Evolutionary conservation across 2,329 filamentous ascomycete genomes (phyloP).

Genomic region (Lachnellula arida): DNA sequence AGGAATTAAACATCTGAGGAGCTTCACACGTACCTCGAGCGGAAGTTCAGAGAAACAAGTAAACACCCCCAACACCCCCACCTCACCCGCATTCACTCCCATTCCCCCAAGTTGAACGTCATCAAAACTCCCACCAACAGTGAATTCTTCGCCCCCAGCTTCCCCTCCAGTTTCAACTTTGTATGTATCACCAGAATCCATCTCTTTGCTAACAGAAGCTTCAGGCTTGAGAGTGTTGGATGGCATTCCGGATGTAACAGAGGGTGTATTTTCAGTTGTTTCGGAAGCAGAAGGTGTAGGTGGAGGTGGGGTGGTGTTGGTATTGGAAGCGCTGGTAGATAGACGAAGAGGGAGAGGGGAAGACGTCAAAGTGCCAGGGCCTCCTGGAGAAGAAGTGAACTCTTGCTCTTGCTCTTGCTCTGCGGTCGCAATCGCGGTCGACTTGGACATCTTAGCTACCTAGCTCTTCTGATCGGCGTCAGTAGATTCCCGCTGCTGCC

Average conservation of each 20-base stretch:
- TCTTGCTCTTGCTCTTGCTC: not conserved
- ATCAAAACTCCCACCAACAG: not conserved
- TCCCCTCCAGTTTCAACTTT: too few species aligned
- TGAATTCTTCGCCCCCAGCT: too few species aligned
- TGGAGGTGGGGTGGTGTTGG: too few species aligned
- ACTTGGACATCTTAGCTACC: not conserved
- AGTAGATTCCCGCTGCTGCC: not conserved
- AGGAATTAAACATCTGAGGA: too few species aligned
- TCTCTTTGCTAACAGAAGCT: too few species aligned
- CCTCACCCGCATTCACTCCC: not conserved
- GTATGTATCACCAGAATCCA: too few species aligned
- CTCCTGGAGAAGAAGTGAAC: not conserved
- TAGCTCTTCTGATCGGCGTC: not conserved
- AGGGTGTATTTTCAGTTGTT: too few species aligned
- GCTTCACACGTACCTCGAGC: not conserved
- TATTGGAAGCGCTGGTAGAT: not conserved
- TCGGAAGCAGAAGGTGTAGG: too few species aligned
- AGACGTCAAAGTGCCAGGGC: not conserved
- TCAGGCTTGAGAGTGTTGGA: too few species aligned
- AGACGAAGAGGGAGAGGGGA: not conserved
- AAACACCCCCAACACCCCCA: not conserved
- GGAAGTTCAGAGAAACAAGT: not conserved
- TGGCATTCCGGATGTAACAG: too few species aligned
- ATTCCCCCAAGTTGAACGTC: not conserved
- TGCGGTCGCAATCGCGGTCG: not conserved